Base-by-base conservation (phyloP, 768 basidiomycete genomes). In the Macrolepiota dolichaula region DNA sequence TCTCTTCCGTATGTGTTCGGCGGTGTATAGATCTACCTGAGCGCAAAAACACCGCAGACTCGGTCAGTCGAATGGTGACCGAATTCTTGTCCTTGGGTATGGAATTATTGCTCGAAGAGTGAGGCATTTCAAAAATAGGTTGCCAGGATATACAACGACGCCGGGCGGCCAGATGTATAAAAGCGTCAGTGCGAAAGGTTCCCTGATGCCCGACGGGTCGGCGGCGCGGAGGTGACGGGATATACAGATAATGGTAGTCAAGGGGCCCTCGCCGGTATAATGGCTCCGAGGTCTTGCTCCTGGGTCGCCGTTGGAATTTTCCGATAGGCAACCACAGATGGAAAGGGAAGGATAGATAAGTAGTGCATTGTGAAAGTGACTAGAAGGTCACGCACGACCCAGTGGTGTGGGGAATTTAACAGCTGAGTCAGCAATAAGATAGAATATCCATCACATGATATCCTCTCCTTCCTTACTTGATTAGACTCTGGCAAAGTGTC, bases 11-110 rank as follows among this genome's bases (percentile, higher is more conserved):
- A 35, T 42, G 58, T 15, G 53, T 67, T 4, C 64, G 63, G 46
- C 65, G 60, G 51, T 61, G 69, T 62, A 67, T 71, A 36, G 73
- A 71, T 22, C 74, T 76, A 66, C 84, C 81, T 52, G 78, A 73
- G 53, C 83, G 79, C 46, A 93, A 79, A 70, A 89, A 87, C 56
- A 92, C 84, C 54, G 88, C 88, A 2, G 88, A 84, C 68, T 93
- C 91, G 3, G 87, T 86, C 56, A 93, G 78, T 24, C 81, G 79
- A 63, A 92, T 85, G 17, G 76, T 73, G 11, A 86, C 74, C 15
- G 78, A 71, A 67, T 76, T 82, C 59, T 77, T 81, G 62, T 19
- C 38, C 24, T 69, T 72, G 51, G 62, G 36, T 22, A 38, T 27
- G n/a, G 42, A 59, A n/a, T 35, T 32, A 13, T 49, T 36, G 56